Base-by-base conservation (phyloP, 2,329 filamentous ascomycete species). In the Thielaviopsis musarum region DNA sequence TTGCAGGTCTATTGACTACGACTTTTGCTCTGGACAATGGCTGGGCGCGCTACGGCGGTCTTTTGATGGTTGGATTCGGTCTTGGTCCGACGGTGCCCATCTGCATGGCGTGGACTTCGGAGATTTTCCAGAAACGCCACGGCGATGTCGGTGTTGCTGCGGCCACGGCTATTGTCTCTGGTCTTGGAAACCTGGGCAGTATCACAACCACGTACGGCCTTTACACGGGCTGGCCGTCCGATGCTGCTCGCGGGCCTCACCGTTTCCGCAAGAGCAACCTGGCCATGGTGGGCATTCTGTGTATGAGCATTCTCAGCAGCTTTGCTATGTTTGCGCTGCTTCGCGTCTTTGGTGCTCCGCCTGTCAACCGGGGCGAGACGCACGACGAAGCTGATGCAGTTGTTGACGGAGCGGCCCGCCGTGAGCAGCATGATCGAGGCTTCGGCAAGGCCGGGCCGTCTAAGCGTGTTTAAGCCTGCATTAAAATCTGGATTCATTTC, bases 91-190 rank as follows among this genome's bases (percentile, higher is more conserved):
- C 90, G 0, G 89, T 95, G 0, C 90, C 90, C 12, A 91, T 91
- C 67, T 91, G 87, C 70, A 95, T 95, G 90, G 85, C 89, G 41
- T 95, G 90, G 90, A 89, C 87, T 34, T 88, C 83, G 63, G 87
- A 95, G 71, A 85, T 95, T 67, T 95, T 95, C 75, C 89, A 95
- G 72, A 80, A 80, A 34, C 85, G 90, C 13, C 90, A 95, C 67
- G 88, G 90, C 54, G 90, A 95, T 70, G 88, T 95, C 22, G 90
- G 90, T 59, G 89, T 95, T 6, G 90, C 90, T 3, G 86, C 90
- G 15, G 89, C 90, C 0, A 83, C 86, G 1, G 90, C 90, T 2
- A 76, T 95, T 12, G 90, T 95, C 0, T 93, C 88, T 0, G 90
- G 90, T 0, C 76, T 94, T 48, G 90, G 90, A 0, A 95, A 95